Base-by-base conservation (phyloP, 2,329 filamentous ascomycete genomes). In the Penicillium sp. region DNA sequence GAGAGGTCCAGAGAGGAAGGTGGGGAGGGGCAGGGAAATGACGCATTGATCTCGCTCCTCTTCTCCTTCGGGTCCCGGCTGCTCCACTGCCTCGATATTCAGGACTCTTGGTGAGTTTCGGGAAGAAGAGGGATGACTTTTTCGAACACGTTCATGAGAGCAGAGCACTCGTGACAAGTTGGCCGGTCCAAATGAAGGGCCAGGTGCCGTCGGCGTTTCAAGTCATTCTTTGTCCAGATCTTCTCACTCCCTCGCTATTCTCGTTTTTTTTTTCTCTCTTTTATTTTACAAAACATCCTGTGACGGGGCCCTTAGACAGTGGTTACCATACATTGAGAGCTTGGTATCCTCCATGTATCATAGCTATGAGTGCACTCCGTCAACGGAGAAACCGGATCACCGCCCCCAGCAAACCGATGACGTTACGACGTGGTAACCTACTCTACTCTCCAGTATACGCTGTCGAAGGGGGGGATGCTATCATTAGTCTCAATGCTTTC, bases 11-110 rank as follows among this genome's bases (percentile, higher is more conserved):
- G 54, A 57, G 47, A 45, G 15, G 29, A 52, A 57, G 54, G 61
- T 61, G 60, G 60, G 54, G 61, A 61, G 60, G 61, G 59, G 59
- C 59, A 48, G 58, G 36, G 53, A 56, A 58, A 64, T 64, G 61
- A 64, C 61, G 61, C 61, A 64, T 63, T 63, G 61, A 61, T 61
- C 57, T 58, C 51, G 23, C 29, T 36, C 18, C 36, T 39, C 36
- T 39, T 21, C 36, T 21, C 16, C 18, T 39, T 39, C 12, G 16
- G 18, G 16, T 21, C 36, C 36, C 18, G 8, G 33, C 8, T 21
- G 12, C 36, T 39, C 36, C 36, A 39, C 36, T 21, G 34, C 16
- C 16, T 16, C 10, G 6, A 12, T 39, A 39, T 23, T 21, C 18
- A 3, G 10, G 10, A 21, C 10, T 21, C 18, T 39, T 18, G 18